A percentile compares a stretch with the other conserved stretches of the same genome.
Evolutionary conservation across 441 rosid genomes (phyloP).

Genomic region (Eutrema salsugineum): DNA sequence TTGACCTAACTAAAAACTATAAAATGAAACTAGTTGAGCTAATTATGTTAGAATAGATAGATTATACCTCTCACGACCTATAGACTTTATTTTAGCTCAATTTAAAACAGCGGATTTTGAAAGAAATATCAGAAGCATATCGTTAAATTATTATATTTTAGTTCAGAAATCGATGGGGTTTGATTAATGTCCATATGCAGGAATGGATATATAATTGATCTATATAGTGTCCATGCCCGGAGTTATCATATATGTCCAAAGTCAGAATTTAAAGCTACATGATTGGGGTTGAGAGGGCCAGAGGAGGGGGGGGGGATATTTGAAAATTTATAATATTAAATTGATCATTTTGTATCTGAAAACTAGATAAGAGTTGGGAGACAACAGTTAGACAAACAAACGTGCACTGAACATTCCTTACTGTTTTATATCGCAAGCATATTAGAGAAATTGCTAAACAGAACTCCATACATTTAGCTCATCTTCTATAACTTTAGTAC

Average conservation of each 20-base stretch:
- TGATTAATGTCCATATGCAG: not conserved
- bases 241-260: not conserved
- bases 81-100: not conserved
- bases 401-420: constrained; percentile 20
- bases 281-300: not conserved
- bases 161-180: not conserved
- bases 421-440: not conserved
- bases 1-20: not conserved
- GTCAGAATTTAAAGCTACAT: not conserved
- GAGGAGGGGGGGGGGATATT: not conserved
- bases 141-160: not conserved
- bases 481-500: not conserved
- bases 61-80: not conserved
- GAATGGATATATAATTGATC: not conserved
- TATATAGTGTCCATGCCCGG: not conserved
- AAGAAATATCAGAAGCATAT: not conserved
- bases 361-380: constrained; percentile 12
- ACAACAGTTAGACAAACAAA: constrained; percentile 22
- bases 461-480: not conserved
- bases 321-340: not conserved
- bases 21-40: not conserved
- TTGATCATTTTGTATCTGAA: not conserved
- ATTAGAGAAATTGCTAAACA: not conserved
- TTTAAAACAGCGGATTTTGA: not conserved
- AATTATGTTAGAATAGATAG: not conserved